Evolutionary conservation across 2,329 filamentous ascomycete species (phyloP).

Genomic region (Dryadomyces quercivorus): DNA sequence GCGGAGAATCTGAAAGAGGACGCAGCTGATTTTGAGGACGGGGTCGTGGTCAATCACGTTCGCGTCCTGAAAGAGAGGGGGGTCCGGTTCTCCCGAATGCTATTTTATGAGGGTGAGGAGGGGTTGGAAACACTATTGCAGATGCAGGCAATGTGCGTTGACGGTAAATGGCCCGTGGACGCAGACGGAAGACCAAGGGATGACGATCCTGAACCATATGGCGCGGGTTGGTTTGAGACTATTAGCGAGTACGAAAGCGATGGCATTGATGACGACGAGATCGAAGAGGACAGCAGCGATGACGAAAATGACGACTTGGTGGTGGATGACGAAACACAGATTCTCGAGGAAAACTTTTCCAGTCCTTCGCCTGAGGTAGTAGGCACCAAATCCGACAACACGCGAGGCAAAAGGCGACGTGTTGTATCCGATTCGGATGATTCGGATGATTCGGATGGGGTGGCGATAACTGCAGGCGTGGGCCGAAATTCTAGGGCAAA

Average conservation of each 20-base stretch:
- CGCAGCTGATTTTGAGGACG: slow-evolving; percentile 10
- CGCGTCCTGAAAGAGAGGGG: slow-evolving; percentile 1
- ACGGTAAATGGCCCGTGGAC: slow-evolving; percentile 8
- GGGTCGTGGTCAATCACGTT: slow-evolving; percentile 8
- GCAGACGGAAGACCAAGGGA: slow-evolving; percentile 1
- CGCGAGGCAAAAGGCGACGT: slow-evolving; percentile 7
- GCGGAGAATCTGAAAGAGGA: neutral
- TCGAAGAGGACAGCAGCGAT: slow-evolving; percentile 10
- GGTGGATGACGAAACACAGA: neutral
- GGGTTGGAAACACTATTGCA: neutral
- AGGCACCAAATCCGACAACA: neutral
- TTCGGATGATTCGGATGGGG: neutral
- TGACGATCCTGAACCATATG: slow-evolving; percentile 1
- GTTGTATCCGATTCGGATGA: slow-evolving; percentile 5
- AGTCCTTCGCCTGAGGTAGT: slow-evolving; percentile 5
- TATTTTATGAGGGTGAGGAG: slow-evolving; percentile 4
- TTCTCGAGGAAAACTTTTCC: slow-evolving; percentile 2
- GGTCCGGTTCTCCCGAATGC: slow-evolving; percentile 9
- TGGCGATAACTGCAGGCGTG: neutral
- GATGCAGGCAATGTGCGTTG: neutral
- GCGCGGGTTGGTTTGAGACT: neutral
- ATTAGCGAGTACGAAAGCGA: slow-evolving; percentile 2
- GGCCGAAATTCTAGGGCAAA: neutral
- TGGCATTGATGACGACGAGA: slow-evolving; percentile 2
- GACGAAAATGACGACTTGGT: slow-evolving; percentile 1